Conservation (phyloP, 345 rosid genomes). For the Populus ilicifolia region DNA sequence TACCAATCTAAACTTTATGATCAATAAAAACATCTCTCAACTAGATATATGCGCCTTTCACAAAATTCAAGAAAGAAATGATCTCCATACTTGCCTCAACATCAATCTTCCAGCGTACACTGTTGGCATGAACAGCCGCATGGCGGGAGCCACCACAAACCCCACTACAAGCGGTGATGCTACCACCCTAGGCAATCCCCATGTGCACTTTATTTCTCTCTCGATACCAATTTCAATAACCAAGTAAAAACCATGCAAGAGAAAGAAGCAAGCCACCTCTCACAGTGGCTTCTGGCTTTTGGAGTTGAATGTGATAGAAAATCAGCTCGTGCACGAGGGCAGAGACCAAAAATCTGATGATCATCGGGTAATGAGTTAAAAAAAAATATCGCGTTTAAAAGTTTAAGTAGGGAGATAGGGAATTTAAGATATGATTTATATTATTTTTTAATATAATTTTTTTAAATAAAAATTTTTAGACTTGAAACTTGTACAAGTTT, state of each 20-base stretch:
- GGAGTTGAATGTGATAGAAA: conserved; percentile 29
- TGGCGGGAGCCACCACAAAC: conserved; percentile 17
- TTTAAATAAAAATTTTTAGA: too few relatives aligned
- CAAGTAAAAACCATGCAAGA: conserved; percentile 28
- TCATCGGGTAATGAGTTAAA: too few relatives aligned
- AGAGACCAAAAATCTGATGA: conserved; percentile 28
- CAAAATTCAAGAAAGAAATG: background rate
- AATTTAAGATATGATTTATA: too few relatives aligned
- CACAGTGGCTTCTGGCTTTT: conserved; percentile 16
- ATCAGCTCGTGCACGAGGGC: conserved; percentile 30
- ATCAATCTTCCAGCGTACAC: background rate
- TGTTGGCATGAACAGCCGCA: conserved; percentile 27
- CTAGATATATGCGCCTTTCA: background rate
- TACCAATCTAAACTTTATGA: background rate
- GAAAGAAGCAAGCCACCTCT: conserved; percentile 31
- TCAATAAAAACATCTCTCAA: background rate
- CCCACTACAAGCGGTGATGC: conserved; percentile 11
- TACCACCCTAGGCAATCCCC: conserved; percentile 16
- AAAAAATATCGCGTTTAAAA: too few relatives aligned
- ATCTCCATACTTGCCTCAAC: background rate
- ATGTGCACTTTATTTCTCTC: background rate
- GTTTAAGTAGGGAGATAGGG: too few relatives aligned
- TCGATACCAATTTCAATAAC: conserved; percentile 21
- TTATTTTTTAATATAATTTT: too few relatives aligned
- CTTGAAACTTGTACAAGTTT: too few relatives aligned